These are phyloP conservation scores for Termitomyces eurrhizus DNA, from an alignment of 768 basidiomycete species.

Conservation along the genomic window DNA sequence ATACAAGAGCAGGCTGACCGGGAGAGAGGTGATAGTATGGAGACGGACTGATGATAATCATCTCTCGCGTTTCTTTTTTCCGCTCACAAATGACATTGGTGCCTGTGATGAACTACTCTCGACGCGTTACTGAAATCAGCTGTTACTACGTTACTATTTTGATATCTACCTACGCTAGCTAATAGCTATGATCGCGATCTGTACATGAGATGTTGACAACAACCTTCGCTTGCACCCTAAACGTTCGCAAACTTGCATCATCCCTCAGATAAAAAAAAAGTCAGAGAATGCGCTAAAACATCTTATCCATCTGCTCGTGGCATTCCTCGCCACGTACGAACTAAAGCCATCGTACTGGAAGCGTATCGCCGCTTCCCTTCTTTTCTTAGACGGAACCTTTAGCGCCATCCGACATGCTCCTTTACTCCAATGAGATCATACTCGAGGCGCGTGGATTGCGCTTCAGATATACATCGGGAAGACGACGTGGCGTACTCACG, in stretches of 20 bases:
- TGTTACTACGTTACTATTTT: neutral
- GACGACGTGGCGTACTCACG: neutral
- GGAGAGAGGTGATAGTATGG: slow-evolving; percentile 54
- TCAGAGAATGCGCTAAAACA: neutral
- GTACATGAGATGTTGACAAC: neutral
- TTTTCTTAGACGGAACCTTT: neutral
- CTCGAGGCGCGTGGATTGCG: neutral
- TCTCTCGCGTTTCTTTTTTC: neutral
- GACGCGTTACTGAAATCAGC: neutral
- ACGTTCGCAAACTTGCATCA: neutral
- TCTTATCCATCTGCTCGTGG: neutral
- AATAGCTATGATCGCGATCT: neutral
- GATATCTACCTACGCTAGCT: too few relatives aligned
- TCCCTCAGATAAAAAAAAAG: neutral
- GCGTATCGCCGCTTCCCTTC: neutral
- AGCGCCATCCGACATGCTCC: neutral
- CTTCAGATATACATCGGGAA: neutral
- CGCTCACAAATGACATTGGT: neutral
- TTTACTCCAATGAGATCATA: neutral
- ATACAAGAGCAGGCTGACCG: slow-evolving; percentile 71
- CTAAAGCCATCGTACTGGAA: neutral
- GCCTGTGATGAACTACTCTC: neutral
- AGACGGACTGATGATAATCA: slow-evolving; percentile 56
- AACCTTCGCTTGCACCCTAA: neutral
- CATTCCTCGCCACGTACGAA: neutral